Conservation (phyloP, 2,329 filamentous ascomycete genomes). For the Pseudogymnoascus sp. region DNA sequence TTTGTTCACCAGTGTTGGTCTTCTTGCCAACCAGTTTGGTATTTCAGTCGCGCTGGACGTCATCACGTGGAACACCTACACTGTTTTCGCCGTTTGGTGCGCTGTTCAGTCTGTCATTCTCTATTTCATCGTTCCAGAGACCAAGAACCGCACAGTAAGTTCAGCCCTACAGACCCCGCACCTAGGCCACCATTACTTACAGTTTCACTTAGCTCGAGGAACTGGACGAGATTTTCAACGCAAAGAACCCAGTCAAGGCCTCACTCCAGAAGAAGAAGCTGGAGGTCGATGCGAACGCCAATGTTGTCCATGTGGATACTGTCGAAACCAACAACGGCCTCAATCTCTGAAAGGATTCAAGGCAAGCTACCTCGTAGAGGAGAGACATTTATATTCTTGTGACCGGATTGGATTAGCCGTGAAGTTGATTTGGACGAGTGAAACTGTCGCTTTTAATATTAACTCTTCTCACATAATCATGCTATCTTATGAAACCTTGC, state of each 20-base stretch:
- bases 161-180: not conserved
- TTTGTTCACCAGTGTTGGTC: conserved; percentile 38
- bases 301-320: conserved; percentile 17
- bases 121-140: conserved; percentile 46
- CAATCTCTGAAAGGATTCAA: not conserved
- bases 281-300: conserved; percentile 27
- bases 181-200: not conserved
- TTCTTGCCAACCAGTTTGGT: conserved; percentile 41
- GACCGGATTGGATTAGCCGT: not conserved
- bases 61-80: conserved; percentile 49
- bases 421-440: not conserved
- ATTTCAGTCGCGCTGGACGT: conserved; percentile 41
- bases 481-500: not conserved
- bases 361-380: not conserved
- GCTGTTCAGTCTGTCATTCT: conserved; percentile 36
- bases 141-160: conserved; percentile 38
- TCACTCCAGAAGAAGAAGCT: conserved; percentile 38
- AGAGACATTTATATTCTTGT: not conserved
- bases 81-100: conserved; percentile 43
- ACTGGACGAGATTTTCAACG: conserved; percentile 43
- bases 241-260: conserved; percentile 39
- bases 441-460: not conserved
- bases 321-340: not conserved
- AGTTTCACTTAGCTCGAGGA: conserved; percentile 39
- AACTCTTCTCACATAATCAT: not conserved